Percentiles rank a stretch among this genome's conserved stretches.
phyloP scores from a whole-genome alignment of 768 basidiomycete genomes.

The Trametes cingulata region DNA sequence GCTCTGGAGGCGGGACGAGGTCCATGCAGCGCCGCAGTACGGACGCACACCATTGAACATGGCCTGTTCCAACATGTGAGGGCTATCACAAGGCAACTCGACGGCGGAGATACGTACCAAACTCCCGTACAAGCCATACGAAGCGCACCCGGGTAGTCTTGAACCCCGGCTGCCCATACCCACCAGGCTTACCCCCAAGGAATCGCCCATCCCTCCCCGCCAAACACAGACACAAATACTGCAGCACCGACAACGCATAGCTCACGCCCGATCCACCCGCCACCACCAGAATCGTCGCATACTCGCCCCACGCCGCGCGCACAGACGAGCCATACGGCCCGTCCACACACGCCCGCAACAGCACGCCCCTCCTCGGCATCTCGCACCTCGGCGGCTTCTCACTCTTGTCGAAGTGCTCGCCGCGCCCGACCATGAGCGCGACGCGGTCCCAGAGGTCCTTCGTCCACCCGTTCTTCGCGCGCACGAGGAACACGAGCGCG shows the following conservation, averaged over 20 bases:
- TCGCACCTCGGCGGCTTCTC: conserved; percentile 36
- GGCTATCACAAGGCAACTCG: background rate
- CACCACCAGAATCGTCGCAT: conserved; percentile 63
- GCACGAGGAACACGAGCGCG: conserved; percentile 65
- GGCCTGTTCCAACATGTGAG: conserved; percentile 43
- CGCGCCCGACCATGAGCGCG: conserved; percentile 34
- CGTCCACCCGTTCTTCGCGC: conserved; percentile 72
- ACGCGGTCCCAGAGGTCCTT: conserved; percentile 62
- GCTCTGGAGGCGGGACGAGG: conserved; percentile 46
- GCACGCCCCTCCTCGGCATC: conserved; percentile 47
- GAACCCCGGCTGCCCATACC: conserved; percentile 42
- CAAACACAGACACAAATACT: conserved; percentile 61
- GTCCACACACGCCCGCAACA: conserved; percentile 60
- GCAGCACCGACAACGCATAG: conserved; percentile 66
- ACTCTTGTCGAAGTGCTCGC: conserved; percentile 28
- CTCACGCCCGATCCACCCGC: conserved; percentile 77
- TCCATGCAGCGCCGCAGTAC: conserved; percentile 61
- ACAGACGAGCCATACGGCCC: conserved; percentile 70
- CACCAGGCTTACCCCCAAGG: conserved; percentile 48
- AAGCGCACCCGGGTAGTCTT: conserved; percentile 62
- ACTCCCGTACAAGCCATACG: conserved; percentile 78
- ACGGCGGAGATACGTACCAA: conserved; percentile 46
- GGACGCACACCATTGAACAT: conserved; percentile 76
- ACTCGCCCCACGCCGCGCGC: conserved; percentile 56
- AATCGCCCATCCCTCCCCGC: conserved; percentile 52